Percentiles rank a stretch among this genome's conserved stretches.
Conservation (phyloP, 345 rosid genomes). For the Erysimum cheiranthoides region DNA sequence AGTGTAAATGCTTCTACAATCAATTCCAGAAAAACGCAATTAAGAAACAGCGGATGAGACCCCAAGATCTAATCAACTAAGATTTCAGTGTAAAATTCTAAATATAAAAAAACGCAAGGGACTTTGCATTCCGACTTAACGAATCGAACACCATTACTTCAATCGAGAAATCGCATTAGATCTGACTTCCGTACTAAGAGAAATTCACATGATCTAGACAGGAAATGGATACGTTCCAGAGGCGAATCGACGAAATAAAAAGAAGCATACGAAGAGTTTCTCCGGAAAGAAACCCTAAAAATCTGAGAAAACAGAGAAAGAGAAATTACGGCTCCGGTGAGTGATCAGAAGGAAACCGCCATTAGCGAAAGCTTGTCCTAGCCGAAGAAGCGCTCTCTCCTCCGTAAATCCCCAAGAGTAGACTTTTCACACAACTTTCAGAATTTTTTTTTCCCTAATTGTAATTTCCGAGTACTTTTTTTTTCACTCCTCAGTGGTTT, state of each 20-base stretch:
- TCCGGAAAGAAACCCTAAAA: slow-evolving; percentile 33
- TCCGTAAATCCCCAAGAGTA: slow-evolving; percentile 31
- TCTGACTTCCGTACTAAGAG: slow-evolving; percentile 27
- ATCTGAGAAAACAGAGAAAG: slow-evolving; percentile 2
- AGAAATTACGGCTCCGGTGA: slow-evolving; percentile 29
- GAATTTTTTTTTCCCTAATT: slow-evolving; percentile 6
- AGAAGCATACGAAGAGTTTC: slow-evolving; percentile 13
- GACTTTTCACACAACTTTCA: slow-evolving; percentile 39
- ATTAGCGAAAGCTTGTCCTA: slow-evolving; percentile 35
- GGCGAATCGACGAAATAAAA: slow-evolving; percentile 9
- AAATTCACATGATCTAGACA: slow-evolving; percentile 28
- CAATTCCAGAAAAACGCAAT: slow-evolving; percentile 4
- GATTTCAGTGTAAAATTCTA: slow-evolving; percentile 1
- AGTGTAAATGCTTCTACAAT: slow-evolving; percentile 2
- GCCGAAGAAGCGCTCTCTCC: slow-evolving; percentile 42
- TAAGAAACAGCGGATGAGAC: slow-evolving; percentile 4
- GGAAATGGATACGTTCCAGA: slow-evolving; percentile 15
- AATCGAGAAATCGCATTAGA: slow-evolving; percentile 36
- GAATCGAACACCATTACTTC: slow-evolving; percentile 12
- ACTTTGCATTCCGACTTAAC: slow-evolving; percentile 13
- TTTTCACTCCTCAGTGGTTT: slow-evolving; percentile 10
- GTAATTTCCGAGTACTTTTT: not conserved
- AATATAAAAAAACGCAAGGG: not conserved
- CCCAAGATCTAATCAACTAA: slow-evolving; percentile 31
- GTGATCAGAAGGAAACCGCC: slow-evolving; percentile 50